Base-by-base conservation (phyloP, 2,329 filamentous ascomycete species). In the Clarireedia sp. region DNA sequence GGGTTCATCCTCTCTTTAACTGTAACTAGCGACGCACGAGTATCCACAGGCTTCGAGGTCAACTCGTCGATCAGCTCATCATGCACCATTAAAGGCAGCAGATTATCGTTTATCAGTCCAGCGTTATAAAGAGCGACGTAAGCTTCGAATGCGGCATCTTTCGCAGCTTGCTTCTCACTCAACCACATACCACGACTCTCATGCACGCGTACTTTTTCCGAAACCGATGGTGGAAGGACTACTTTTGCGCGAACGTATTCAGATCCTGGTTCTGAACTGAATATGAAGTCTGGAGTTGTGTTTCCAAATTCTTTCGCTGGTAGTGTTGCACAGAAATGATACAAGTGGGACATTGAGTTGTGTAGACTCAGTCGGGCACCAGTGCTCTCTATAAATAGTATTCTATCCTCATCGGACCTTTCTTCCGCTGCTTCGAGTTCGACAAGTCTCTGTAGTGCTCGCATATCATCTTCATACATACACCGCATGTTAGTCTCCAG, bases 111-210 rank as follows among this genome's bases (percentile, higher is more conserved):
- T 1, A 97, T 70, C 5, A 96, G 73, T 0, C 86, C 86, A 24
- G 80, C 85, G 7, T 79, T 63, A 66, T 92, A 83, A 0, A 97
- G 74, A 5, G 75, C 75, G 21, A 80, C 71, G 65, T 91, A 96
- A 1, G 90, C 88, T 64, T 89, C 81, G 59, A 95, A 94, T 0
- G 74, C 67, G 1, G 86, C 89, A 69, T 96, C 92, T 65, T 87
- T 78, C 79, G 57, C 76, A 76, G 12, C 83, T 83, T 51, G 75
- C 64, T 59, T 75, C 69, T 89, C 62, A 76, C 83, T 87, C 10
- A 62, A 69, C 90, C 90, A 96, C n/a, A 68, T 59, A 37, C 67
- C 59, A 26, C 69, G 67, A 51, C 85, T 81, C 21, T 71, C 63
- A 0, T 79, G 75, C 40, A 70, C 72, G 16, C 87, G 80, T 9